phyloP scores from a whole-genome alignment of 495 filamentous ascomycete genomes.

The Xylaria grammica region DNA sequence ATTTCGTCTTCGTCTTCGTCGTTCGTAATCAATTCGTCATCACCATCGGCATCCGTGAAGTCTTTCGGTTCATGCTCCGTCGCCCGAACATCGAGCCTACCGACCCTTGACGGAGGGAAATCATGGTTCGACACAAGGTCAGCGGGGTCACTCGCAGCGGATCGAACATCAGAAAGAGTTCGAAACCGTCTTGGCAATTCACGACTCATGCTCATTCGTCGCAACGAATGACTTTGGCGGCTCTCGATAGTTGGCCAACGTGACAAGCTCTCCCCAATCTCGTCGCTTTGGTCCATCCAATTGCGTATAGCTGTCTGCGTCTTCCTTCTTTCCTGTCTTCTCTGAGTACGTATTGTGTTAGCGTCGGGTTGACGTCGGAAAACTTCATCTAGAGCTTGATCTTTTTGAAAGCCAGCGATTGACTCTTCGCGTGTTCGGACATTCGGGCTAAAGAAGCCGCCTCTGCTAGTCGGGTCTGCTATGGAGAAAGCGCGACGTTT shows the following conservation, averaged over 20 bases:
- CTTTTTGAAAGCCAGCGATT: conserved; percentile 82
- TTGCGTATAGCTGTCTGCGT: conserved; percentile 76
- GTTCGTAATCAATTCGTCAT: conserved; percentile 87
- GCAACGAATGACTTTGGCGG: conserved; percentile 44
- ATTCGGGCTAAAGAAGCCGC: conserved; percentile 69
- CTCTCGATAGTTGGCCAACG: conserved; percentile 55
- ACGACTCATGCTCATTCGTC: conserved; percentile 49
- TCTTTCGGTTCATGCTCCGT: conserved; percentile 46
- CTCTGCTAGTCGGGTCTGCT: conserved; percentile 52
- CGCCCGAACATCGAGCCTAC: conserved; percentile 30
- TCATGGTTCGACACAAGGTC: conserved; percentile 53
- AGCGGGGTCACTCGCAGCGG: conserved; percentile 59
- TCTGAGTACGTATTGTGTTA: conserved; percentile 51
- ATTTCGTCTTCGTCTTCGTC: conserved; percentile 61
- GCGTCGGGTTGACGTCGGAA: conserved; percentile 66
- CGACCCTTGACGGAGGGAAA: conserved; percentile 38
- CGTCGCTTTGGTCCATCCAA: conserved; percentile 83
- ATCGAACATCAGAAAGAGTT: conserved; percentile 54
- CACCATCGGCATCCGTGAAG: conserved; percentile 80
- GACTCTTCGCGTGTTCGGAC: conserved; percentile 79
- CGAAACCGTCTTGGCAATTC: conserved; percentile 47
- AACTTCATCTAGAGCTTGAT: conserved; percentile 89
- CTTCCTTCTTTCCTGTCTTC: conserved; percentile 64
- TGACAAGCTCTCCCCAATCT: conserved; percentile 63
- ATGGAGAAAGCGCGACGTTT: conserved; percentile 58